Evolutionary conservation across 805 yeast species (phyloP).

Genomic region (Pichia manshurica): DNA sequence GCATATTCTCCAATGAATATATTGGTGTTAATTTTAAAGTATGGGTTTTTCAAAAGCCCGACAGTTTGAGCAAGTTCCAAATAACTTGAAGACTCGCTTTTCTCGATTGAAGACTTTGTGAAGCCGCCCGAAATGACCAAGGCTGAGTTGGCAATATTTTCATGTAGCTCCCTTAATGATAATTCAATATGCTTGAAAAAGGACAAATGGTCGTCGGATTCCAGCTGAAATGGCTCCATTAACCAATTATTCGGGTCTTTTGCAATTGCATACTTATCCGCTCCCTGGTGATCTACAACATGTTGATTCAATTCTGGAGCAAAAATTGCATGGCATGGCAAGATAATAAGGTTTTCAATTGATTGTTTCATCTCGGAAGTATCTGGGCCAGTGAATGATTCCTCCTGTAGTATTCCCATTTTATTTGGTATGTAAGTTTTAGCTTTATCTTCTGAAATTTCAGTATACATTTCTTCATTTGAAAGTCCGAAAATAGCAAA

Average conservation of each 20-base stretch:
- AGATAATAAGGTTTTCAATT: slow-evolving; percentile 34
- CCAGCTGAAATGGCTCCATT: slow-evolving; percentile 60
- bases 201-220: slow-evolving; percentile 62
- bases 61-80: slow-evolving; percentile 33
- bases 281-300: too few relatives aligned
- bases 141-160: slow-evolving; percentile 16
- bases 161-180: slow-evolving; percentile 35
- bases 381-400: too few relatives aligned
- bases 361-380: too few relatives aligned
- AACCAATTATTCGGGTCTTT: slow-evolving; percentile 51
- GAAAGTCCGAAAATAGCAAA: slow-evolving; percentile 9
- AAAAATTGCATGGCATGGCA: slow-evolving; percentile 40
- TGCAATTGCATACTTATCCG: slow-evolving; percentile 35
- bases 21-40: slow-evolving; percentile 6
- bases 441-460: too few relatives aligned
- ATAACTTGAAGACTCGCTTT: slow-evolving; percentile 55
- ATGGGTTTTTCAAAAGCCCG: slow-evolving; percentile 5
- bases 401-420: too few relatives aligned
- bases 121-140: slow-evolving; percentile 52
- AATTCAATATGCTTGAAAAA: slow-evolving; percentile 55
- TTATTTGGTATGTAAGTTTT: too few relatives aligned
- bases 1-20: slow-evolving; percentile 64
- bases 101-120: slow-evolving; percentile 51
- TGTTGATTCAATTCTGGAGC: slow-evolving; percentile 11
- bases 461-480: neutral